phyloP scores from a whole-genome alignment of 225 moss, liverwort and hornwort species.

The Physcomitrium patens region DNA sequence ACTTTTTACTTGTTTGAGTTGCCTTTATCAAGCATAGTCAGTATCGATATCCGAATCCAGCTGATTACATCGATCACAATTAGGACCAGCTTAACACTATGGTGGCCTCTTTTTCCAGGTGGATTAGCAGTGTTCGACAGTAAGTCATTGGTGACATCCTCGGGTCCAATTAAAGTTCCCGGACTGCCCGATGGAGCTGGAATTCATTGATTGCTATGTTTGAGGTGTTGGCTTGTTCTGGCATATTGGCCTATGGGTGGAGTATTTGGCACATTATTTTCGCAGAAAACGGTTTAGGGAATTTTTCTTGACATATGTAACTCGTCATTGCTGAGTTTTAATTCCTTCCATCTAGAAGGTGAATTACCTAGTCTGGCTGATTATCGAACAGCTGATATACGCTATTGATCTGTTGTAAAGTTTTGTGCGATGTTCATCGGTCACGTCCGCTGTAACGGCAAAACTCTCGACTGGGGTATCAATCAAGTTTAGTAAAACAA shows the following conservation, averaged over 20 bases:
- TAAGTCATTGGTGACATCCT: conserved; percentile 60
- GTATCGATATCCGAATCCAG: background rate
- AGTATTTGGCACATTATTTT: background rate
- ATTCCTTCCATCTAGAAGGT: background rate
- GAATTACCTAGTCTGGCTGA: background rate
- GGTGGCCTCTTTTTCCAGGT: conserved; percentile 44
- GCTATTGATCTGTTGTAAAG: background rate
- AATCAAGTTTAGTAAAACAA: too few species aligned
- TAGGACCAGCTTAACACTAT: background rate
- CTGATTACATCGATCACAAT: background rate
- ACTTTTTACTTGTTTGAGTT: background rate
- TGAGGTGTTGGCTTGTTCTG: background rate
- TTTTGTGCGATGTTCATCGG: background rate
- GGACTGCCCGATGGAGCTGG: conserved; percentile 80
- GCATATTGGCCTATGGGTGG: background rate
- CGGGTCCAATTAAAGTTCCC: conserved; percentile 62
- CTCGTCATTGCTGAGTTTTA: background rate
- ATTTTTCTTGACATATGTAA: conserved; percentile 12
- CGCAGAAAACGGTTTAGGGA: background rate
- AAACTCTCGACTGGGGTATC: background rate
- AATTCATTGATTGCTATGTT: conserved; percentile 56
- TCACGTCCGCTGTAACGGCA: background rate
- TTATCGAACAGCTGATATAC: background rate
- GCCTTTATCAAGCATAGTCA: background rate
- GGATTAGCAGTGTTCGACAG: conserved; percentile 71